Evolutionary conservation across 441 rosid genomes (phyloP).

Genomic region (Pelargonium citronellum): DNA sequence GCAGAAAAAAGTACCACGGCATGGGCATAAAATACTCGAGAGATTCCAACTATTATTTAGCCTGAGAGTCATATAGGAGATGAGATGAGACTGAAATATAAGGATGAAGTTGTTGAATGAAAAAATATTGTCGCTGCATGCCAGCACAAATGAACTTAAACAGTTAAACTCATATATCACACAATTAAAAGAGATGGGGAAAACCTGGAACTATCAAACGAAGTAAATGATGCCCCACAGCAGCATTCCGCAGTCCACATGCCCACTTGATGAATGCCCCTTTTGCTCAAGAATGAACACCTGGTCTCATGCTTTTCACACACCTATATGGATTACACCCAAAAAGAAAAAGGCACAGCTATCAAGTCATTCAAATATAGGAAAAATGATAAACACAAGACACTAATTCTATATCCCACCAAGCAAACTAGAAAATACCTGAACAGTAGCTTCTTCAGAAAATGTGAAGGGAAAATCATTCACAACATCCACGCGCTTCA

Average conservation of each 20-base stretch:
- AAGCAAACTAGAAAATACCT: constrained; percentile 31
- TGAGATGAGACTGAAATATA: background rate
- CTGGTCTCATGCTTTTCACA: constrained; percentile 44
- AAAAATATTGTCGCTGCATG: background rate
- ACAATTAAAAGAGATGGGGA: background rate
- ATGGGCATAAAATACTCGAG: constrained; percentile 55
- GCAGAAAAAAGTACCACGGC: constrained; percentile 42
- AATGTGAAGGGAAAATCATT: constrained; percentile 77
- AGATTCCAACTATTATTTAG: constrained; percentile 54
- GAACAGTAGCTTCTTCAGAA: constrained; percentile 52
- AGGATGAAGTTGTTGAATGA: background rate
- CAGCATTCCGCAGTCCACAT: constrained; percentile 76
- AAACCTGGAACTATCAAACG: constrained; percentile 35
- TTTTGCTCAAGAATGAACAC: constrained; percentile 64
- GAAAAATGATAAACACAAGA: background rate
- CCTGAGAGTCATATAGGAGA: constrained; percentile 28
- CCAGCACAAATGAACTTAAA: background rate
- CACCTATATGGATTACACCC: constrained; percentile 28
- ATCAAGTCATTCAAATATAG: background rate
- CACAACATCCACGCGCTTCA: constrained; percentile 49
- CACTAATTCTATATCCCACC: background rate
- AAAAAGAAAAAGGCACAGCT: constrained; percentile 3
- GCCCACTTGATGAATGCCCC: constrained; percentile 53
- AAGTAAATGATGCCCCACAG: constrained; percentile 32
- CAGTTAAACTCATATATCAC: background rate